phyloP scores from a whole-genome alignment of 1,284 basidiomycete genomes.

The Crepidotus sp. region DNA sequence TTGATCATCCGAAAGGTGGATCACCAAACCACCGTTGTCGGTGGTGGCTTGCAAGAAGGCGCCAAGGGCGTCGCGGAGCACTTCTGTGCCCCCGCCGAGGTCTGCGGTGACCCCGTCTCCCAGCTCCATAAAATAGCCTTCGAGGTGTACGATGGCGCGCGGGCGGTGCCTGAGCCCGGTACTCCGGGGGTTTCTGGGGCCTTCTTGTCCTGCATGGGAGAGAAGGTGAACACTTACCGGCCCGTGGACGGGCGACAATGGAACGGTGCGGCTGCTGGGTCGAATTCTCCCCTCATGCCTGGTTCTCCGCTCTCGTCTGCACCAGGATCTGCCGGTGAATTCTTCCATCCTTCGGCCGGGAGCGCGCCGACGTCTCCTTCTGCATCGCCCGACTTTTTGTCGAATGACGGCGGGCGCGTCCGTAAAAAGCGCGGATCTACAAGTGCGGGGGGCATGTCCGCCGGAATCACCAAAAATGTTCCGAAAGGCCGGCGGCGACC shows the following conservation, averaged over 20 bases:
- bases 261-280: constrained; percentile 39
- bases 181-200: constrained; percentile 68
- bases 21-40: constrained; percentile 82
- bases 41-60: constrained; percentile 76
- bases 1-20: constrained; percentile 93
- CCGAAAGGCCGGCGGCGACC: constrained; percentile 61
- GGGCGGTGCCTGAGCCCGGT: constrained; percentile 59
- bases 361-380: constrained; percentile 61
- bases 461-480: constrained; percentile 38
- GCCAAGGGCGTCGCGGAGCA: constrained; percentile 77
- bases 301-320: constrained; percentile 61
- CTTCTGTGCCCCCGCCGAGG: constrained; percentile 75
- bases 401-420: constrained; percentile 74
- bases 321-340: constrained; percentile 55
- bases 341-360: constrained; percentile 48
- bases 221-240: constrained; percentile 81
- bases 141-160: constrained; percentile 72
- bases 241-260: constrained; percentile 76
- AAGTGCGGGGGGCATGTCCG: constrained; percentile 57
- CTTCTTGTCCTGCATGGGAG: constrained; percentile 80
- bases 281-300: constrained; percentile 56
- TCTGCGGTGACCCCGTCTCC: constrained; percentile 88
- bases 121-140: constrained; percentile 94
- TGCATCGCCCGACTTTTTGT: constrained; percentile 57
- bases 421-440: constrained; percentile 73